phyloP scores from a whole-genome alignment of 257 asterid genomes.

The Solanum paucissectum region DNA sequence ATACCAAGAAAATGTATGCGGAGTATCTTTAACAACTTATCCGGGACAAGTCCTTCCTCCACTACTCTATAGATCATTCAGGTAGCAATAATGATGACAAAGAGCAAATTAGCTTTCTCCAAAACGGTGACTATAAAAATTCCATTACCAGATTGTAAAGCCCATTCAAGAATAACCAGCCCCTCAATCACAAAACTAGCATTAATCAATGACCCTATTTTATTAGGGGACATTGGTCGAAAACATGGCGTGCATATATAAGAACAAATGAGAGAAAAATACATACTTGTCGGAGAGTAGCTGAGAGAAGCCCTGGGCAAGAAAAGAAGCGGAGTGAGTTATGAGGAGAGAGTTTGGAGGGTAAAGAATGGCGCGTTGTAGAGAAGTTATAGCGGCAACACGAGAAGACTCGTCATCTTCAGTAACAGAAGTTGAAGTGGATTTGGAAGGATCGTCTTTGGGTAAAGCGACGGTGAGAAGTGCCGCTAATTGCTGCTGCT shows the following conservation, averaged over 20 bases:
- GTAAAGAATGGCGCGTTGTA: conserved; percentile 74
- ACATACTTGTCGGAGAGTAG: conserved; percentile 74
- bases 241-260: not conserved
- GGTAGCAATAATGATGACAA: not conserved
- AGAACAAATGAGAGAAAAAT: not conserved
- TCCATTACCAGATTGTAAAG: not conserved
- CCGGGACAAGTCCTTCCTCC: not conserved
- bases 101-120: not conserved
- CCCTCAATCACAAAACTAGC: not conserved
- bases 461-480: conserved; percentile 92
- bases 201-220: not conserved
- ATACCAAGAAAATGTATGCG: not conserved
- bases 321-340: conserved; percentile 82
- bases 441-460: conserved; percentile 45
- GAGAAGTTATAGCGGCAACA: conserved; percentile 69
- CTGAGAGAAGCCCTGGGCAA: conserved; percentile 75
- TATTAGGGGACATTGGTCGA: not conserved
- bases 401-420: conserved; percentile 51
- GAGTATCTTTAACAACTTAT: not conserved
- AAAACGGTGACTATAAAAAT: not conserved
- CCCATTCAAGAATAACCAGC: not conserved
- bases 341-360: conserved; percentile 79
- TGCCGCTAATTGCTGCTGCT: conserved; percentile 90
- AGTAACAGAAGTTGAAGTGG: conserved; percentile 24
- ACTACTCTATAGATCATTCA: not conserved